Evolutionary conservation across 495 filamentous ascomycete species (phyloP), one percentile per base, ranked within the genome.

Genomic region (Glonium stellatum): DNA sequence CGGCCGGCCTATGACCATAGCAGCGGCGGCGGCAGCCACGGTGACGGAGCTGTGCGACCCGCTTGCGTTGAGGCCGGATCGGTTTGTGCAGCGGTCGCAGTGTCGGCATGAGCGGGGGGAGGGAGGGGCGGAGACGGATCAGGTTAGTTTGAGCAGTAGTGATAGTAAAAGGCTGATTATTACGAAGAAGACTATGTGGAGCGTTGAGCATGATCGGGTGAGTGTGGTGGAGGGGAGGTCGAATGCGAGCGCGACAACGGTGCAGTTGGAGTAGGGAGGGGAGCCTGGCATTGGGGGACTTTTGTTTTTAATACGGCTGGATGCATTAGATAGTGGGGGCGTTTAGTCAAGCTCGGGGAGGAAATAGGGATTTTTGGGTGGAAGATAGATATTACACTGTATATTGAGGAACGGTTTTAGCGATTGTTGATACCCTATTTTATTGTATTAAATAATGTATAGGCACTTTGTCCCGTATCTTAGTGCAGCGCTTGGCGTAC

Each of bases 161-260:
- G 61, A 65, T 52, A 65, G 62, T 27, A 42, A 39, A 36, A n/a
- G 53, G 36, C 31, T 55, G 62, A 65, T 65, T 19, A 65, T 65
- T 48, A 60, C 51, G 35, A 65, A 65, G 39, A 60, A 58, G 25
- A 65, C 47, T 25, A 52, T 46, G 23, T 47, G 59, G 22, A 57
- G 27, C 21, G 62, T 65, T 19, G 57, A 65, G 36, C 59, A 34
- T 5, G 61, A 55, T 36, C 34, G 55, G 4, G 61, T 50, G 9
- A 59, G 56, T 48, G 21, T 55, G 1, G 31, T 9, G 52, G 48
- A 27, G 48, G 8, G 4, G 0, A 31, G 19, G 21, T 18, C 5
- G 5, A 23, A 51, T 44, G 39, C 39, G 18, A 44, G 39, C 12
- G 12, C 39, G 39, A 18, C 39, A 4, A 44, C 12, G 12, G 18